Base-by-base conservation (phyloP, 371 early-diverging fungal genomes). In the Actinomortierella ambigua region DNA sequence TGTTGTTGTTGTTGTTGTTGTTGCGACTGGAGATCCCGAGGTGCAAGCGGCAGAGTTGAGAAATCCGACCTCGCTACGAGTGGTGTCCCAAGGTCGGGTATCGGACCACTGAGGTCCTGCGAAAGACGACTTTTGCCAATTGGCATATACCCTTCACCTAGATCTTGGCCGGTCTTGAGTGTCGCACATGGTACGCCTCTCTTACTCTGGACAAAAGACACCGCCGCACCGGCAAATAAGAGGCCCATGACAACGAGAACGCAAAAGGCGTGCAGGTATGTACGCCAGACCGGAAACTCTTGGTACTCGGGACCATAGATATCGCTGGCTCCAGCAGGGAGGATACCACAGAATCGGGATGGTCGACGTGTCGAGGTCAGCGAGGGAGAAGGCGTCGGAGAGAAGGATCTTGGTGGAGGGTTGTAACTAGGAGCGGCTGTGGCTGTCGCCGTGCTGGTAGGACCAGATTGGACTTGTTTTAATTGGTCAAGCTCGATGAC, bases 211-310 rank as follows among this genome's bases (percentile, higher is more conserved):
- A 62, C 54, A 22, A 71, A 58, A 9, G 56, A 57, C 18, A 71
- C 20, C 9, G 26, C 55, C 11, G 66, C 57, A 1, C 52, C 52
- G 0, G 66, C 52, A 14, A 71, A 20, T 17, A 71, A 17, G 14
- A 65, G 59, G 1, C 48, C 71, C 29, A 52, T 51, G 22, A 71
- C 63, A 26, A 59, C 41, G 8, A 71, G 7, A 34, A 58, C 64
- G 26, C 57, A 42, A 7, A 69, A 23, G 26, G 56, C 65, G 34
- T 62, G 71, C 46, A 71, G 29, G 26, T 54, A 69, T 22, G 20
- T 18, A 24, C 22, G 24, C 20, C 22, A 48, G 9, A 1, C 18
- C 22, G 22, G 22, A 15, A 48, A 48, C 20, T 20, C 22, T 8
- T 48, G 8, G 22, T 48, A 6, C 48, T 18, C 24, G 9, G 48